Base-by-base conservation (phyloP, 768 basidiomycete species). In the Coprinellus micaceus region DNA sequence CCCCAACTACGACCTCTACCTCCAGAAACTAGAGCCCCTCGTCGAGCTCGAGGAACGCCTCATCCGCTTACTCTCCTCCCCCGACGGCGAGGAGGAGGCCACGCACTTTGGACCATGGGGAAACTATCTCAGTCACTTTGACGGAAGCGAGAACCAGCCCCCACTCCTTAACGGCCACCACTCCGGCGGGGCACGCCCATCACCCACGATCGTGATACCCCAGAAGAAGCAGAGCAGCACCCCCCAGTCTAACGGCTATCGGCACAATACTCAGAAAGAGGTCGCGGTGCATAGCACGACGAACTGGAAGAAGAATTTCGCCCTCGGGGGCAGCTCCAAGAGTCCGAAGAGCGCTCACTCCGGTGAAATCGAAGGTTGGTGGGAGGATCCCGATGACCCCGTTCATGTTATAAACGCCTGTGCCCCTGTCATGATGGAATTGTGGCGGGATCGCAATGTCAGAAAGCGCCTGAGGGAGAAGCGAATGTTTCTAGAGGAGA, bases 371-470 rank as follows among this genome's bases (percentile, higher is more conserved):
- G 81, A 81, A 64, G 86, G 86, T 29, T 91, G 89, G 89, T 89
- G 88, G 88, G 88, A 89, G 70, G 88, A 93, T 72, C 89, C 88
- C 25, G 80, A 84, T 5, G 89, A 91, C 68, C 89, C 89, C 37
- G 87, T 89, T 47, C 90, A 92, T 67, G 68, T 81, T 51, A 72
- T 92, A 24, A 77, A 86, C 63, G 77, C 79, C 15, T 86, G 80
- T 66, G 80, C 82, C 10, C 77, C 79, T 55, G 76, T 77, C 44
- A 93, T 94, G 84, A 63, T 77, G 59, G 82, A 87, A 57, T 77
- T 94, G 46, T 94, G 91, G 91, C 77, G 77, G 63, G 89, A 93
- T 69, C 65, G 75, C n/a, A 78, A 74, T 57, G 89, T 94, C 55
- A 77, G 77, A 62, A 76, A 79, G 64, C 76, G 82, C 52, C 73